Evolutionary conservation across 352 stramenopile genomes (phyloP), one percentile per base, ranked within the genome.

Genomic region (Phytophthora macrochlamydospora): DNA sequence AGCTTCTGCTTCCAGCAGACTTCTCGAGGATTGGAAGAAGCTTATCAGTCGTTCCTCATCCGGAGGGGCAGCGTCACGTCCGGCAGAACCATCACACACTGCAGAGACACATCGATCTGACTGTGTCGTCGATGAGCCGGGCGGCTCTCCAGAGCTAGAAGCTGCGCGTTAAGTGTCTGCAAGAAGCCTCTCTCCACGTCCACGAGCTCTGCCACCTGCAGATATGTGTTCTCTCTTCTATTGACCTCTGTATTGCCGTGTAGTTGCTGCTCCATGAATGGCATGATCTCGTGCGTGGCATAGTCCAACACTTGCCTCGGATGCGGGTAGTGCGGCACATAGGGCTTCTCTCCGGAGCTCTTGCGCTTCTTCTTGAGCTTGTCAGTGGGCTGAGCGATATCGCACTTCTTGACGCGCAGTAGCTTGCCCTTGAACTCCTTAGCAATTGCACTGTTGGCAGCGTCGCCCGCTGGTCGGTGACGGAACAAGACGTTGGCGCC

Each of bases 401-500:
- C 87, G 50, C 79, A 90, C 71, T 96, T 96, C 69, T 94, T 94
- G 7, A 96, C 82, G 46, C 89, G 87, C 60, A 96, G 69, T 28
- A 96, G 64, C 56, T 89, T 91, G 11, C 86, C 87, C 28, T 83
- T 79, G 32, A 96, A 92, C 12, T 77, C 67, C 11, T 45, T 45
- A 2, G 71, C 66, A 1, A 68, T 48, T 18, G 55, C 60, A 44
- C 61, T 68, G 9, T 57, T 65, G 11, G 61, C 52, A 1, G 61
- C 24, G 11, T 51, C 32, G 14, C 28, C 24, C n/a, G 51, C 37
- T 38, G 81, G 81, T 29, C 85, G 73, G 64, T 95, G 88, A 8
- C 87, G 86, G 64, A 93, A 94, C 9, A 94, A 66, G 37, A 96
- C 83, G 72, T 96, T 96, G 9, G 89, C 87, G 58, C 86, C 89